Base-by-base conservation (phyloP, 352 stramenopile species). In the Phytopythium sindhum region DNA sequence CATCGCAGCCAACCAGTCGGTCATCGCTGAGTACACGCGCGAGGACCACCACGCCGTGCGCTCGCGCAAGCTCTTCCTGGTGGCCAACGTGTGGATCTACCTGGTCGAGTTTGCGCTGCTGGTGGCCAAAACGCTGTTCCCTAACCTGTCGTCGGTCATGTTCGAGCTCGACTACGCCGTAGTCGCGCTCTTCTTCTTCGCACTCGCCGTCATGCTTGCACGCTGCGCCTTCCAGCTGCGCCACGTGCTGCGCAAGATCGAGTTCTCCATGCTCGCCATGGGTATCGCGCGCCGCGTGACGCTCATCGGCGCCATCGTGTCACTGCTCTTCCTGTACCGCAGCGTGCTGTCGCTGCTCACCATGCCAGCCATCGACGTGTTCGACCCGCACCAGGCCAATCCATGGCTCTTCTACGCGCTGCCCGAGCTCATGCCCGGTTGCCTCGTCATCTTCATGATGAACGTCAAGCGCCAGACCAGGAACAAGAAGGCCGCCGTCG, bases 1-100 rank as follows among this genome's bases (percentile, higher is more conserved):
- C 47, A 78, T 90, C 31, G 80, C 82, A 10, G 80, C 82, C 29
- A 89, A 81, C 62, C 80, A 89, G 66, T 90, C 83, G 39, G 76
- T 91, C 63, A 88, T 91, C 60, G 78, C 77, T 21, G 80, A 89
- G 64, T 89, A 89, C 69, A 88, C 78, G 58, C 78, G 80, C 44
- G 78, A 75, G 17, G 69, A 61, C 24, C 74, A 78, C 54, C 78
- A 82, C 28, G 75, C 80, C 11, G 65, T 75, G 29, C 78, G 76
- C 12, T 78, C 75, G 21, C 64, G 78, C 10, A 89, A 84, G 63
- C 66, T 90, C n/a, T 88, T 93, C 42, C 67, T 93, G 4, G 82
- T 93, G 24, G 83, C 81, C 53, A 93, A 91, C 57, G 84, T 93
- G 6, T 93, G 81, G 84, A 91, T 93, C 58, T 91, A 93, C 66